Conservation (phyloP, 768 basidiomycete species). For the Tylopilus plumbeoviolaceoides region DNA sequence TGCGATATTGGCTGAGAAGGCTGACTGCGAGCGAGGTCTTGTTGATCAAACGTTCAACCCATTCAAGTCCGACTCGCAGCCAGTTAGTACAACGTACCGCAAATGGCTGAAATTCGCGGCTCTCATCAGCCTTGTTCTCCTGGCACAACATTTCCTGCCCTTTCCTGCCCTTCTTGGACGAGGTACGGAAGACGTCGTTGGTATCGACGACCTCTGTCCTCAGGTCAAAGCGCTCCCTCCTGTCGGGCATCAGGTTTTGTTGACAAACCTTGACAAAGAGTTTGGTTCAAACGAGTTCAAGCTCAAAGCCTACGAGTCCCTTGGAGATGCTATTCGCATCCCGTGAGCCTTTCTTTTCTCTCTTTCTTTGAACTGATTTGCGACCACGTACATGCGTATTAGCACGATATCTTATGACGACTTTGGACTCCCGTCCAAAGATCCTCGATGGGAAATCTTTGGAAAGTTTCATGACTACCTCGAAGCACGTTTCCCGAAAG, state of each 20-base stretch:
- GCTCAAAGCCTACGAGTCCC: constrained; percentile 28
- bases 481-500: no score
- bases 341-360: constrained; percentile 15
- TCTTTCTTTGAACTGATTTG: background rate
- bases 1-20: background rate
- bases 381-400: background rate
- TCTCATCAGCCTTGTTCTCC: constrained; percentile 11
- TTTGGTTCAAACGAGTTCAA: constrained; percentile 26
- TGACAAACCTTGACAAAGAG: constrained; percentile 21
- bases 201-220: constrained; percentile 23
- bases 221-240: constrained; percentile 15
- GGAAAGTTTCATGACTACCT: no score
- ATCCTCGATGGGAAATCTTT: no score
- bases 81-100: background rate
- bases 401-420: constrained; percentile 55
- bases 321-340: constrained; percentile 36
- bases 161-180: background rate
- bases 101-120: background rate
- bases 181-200: background rate
- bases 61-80: background rate
- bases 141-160: constrained; percentile 3
- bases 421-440: constrained; percentile 44
- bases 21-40: constrained; percentile 12
- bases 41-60: background rate
- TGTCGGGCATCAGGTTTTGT: constrained; percentile 13